phyloP scores from a whole-genome alignment of 331 rosid genomes.

The Quercus tomentella region DNA sequence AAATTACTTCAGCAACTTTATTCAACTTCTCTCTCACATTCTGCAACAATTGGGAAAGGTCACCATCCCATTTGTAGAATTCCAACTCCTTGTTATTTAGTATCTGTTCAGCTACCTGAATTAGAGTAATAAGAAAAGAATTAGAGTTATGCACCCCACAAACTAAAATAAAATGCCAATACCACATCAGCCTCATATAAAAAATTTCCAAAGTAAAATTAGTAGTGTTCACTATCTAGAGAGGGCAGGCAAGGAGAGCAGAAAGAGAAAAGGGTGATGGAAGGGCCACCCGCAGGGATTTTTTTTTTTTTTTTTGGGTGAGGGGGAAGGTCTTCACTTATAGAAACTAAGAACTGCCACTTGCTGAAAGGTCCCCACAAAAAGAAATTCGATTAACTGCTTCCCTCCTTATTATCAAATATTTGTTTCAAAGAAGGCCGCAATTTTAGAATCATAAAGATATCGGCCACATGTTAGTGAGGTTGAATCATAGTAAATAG shows the following conservation, averaged over 20 bases:
- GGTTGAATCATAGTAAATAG: not conserved
- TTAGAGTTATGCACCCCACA: not conserved
- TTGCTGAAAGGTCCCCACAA: not conserved
- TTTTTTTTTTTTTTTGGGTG: not conserved
- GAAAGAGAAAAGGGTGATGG: not conserved
- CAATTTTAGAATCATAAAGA: not conserved
- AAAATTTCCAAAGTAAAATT: not conserved
- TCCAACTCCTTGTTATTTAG: conserved; percentile 70
- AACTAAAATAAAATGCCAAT: not conserved
- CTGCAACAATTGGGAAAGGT: conserved; percentile 78
- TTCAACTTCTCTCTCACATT: conserved; percentile 86
- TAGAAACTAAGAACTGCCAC: not conserved
- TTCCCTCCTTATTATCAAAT: not conserved
- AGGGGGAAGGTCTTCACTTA: not conserved
- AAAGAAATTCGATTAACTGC: not conserved
- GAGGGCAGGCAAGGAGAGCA: not conserved
- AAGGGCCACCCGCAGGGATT: too few species aligned
- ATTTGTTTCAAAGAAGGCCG: not conserved
- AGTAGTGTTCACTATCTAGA: not conserved
- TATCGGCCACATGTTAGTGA: not conserved
- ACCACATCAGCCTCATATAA: not conserved
- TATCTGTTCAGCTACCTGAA: conserved; percentile 80
- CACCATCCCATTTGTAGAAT: conserved; percentile 96
- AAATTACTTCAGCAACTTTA: conserved; percentile 78
- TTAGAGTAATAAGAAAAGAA: not conserved